Percentiles rank a stretch among this genome's conserved stretches.
phyloP scores from a whole-genome alignment of 2,329 filamentous ascomycete species.

The Ascochyta clinopodiicola region DNA sequence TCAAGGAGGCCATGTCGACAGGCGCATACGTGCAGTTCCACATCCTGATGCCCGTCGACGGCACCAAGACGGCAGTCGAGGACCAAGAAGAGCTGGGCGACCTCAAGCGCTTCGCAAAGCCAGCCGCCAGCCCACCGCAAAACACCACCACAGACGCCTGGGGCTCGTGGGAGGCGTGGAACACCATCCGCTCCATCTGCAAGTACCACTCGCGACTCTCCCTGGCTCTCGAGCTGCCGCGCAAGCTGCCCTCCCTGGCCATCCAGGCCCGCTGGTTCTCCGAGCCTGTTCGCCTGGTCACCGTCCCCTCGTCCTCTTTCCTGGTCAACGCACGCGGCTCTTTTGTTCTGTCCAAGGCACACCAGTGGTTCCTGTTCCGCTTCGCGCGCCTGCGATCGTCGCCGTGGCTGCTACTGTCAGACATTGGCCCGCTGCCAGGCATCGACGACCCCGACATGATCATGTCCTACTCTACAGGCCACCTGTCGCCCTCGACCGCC shows the following conservation, averaged over 20 bases:
- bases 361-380: constrained; percentile 63
- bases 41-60: constrained; percentile 83
- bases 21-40: constrained; percentile 80
- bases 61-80: constrained; percentile 64
- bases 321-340: constrained; percentile 65
- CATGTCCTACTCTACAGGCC: constrained; percentile 45
- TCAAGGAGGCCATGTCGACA: constrained; percentile 78
- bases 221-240: constrained; percentile 68
- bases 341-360: constrained; percentile 63
- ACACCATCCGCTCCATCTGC: constrained; percentile 83
- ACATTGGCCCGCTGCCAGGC: constrained; percentile 63
- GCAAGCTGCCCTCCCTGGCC: constrained; percentile 61
- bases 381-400: constrained; percentile 63
- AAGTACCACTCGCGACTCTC: constrained; percentile 82
- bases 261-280: constrained; percentile 69
- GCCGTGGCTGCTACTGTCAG: constrained; percentile 67
- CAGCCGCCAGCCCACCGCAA: constrained; percentile 47
- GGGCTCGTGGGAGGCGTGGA: constrained; percentile 92
- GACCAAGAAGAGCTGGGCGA: constrained; percentile 60
- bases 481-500: constrained; percentile 53
- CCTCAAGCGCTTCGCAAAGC: constrained; percentile 57
- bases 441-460: constrained; percentile 50
- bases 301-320: constrained; percentile 61
- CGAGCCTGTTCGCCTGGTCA: constrained; percentile 65
- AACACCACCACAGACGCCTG: constrained; percentile 66